Base-by-base conservation (phyloP, 441 rosid genomes). In the Gossypium gossypioides region DNA sequence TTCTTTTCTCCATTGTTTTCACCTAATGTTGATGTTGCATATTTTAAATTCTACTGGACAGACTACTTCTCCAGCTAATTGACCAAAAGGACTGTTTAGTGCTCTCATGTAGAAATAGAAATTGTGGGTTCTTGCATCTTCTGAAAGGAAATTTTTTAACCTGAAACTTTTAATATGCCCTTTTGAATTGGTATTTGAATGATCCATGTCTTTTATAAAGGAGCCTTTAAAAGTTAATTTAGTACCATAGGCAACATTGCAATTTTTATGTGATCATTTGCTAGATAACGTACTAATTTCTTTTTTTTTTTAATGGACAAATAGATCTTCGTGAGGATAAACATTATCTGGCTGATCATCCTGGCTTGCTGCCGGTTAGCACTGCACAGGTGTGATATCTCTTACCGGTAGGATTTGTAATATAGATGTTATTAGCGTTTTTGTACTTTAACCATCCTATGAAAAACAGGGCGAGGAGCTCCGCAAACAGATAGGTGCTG, bases 301-400 rank as follows among this genome's bases (percentile, higher is more conserved):
- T 65, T 54, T 40, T 8, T 40, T 40, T 70, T 73, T 61, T 64
- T 50, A 78, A 57, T 71, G 75, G 72, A 32, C 54, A 76, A 67
- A 68, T 77, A 94, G 97, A 95, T 91, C 98, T 95, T 68, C 97
- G 99, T 18, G 98, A 89, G 80, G 97, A 95, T 78, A 92, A 89
- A 78, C 93, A 86, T 80, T 95, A 95, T 79, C 82, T 92, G 84
- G 95, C 96, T 66, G 98, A 92, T 85, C 99, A 92, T 78, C 99
- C 97, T 75, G 99, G 97, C 56, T 74, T 87, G 81, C 90, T 87
- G 58, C 96, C 99, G 68, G 97, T 95, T 69, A 89, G 96, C 72
- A 91, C 93, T 77, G 89, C 88, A 60, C 97, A 95, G 96, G 98
- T 94, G 59, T 70, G 81, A 15, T 70, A 59, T 71, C 64, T 34